phyloP scores from a whole-genome alignment of 1,139 yeast species.

The Kazachstania sp. region DNA sequence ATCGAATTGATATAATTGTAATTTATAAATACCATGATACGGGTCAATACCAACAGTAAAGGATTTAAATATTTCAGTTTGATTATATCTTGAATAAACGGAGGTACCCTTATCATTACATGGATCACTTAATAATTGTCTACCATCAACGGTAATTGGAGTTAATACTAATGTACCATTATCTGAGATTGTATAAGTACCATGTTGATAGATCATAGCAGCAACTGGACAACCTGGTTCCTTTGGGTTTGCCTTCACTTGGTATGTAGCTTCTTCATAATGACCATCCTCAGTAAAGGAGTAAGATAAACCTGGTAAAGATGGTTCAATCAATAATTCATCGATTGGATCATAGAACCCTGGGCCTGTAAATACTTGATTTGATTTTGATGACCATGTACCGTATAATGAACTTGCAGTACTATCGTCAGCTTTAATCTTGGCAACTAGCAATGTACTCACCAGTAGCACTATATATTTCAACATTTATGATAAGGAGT shows the following conservation, averaged over 20 bases:
- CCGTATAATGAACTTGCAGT: constrained; percentile 36
- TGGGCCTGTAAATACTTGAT: constrained; percentile 93
- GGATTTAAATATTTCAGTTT: constrained; percentile 50
- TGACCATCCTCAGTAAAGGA: constrained; percentile 88
- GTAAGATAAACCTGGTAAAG: constrained; percentile 85
- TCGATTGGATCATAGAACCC: constrained; percentile 94
- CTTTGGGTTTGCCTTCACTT: constrained; percentile 60
- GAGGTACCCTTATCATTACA: constrained; percentile 55
- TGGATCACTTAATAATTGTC: constrained; percentile 84
- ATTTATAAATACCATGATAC: constrained; percentile 74
- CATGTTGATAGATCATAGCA: constrained; percentile 80
- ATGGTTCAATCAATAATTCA: constrained; percentile 89
- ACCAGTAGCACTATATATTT: not conserved
- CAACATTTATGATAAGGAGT: not conserved
- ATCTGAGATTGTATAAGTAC: constrained; percentile 52
- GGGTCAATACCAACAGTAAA: constrained; percentile 57
- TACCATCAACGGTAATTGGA: constrained; percentile 83
- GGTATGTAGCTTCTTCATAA: constrained; percentile 83
- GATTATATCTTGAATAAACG: constrained; percentile 62
- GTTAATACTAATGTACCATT: constrained; percentile 64
- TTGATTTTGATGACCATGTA: constrained; percentile 94
- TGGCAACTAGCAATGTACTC: not conserved
- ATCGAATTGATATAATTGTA: constrained; percentile 71
- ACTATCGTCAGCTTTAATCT: constrained; percentile 1
- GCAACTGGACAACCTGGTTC: constrained; percentile 81